phyloP scores from a whole-genome alignment of 257 asterid species.

The Nicotiana tomentosiformis region DNA sequence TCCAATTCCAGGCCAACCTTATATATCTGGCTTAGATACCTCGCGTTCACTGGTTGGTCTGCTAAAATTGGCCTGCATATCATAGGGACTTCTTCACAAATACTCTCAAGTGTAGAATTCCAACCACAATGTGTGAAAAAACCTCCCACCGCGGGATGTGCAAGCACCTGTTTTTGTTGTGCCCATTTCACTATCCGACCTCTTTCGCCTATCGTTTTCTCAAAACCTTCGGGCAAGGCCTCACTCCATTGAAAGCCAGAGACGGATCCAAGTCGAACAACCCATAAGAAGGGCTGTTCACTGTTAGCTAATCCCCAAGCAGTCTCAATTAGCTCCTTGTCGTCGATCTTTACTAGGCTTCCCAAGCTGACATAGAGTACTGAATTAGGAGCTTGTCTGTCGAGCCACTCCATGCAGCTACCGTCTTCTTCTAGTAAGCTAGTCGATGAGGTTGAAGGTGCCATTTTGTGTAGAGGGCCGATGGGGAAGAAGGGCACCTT shows the following conservation, averaged over 20 bases:
- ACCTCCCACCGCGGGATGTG: constrained; percentile 35
- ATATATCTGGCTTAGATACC: constrained; percentile 33
- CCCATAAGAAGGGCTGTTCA: constrained; percentile 43
- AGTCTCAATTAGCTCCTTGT: constrained; percentile 13
- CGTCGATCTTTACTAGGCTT: constrained; percentile 26
- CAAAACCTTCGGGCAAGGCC: constrained; percentile 1
- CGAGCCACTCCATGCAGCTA: constrained; percentile 37
- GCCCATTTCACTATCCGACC: constrained; percentile 44
- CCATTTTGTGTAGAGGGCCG: constrained; percentile 56
- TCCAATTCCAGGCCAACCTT: constrained; percentile 33
- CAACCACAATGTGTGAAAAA: constrained; percentile 47
- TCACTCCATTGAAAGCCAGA: background rate
- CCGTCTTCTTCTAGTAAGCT: constrained; percentile 31
- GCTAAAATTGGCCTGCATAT: constrained; percentile 31
- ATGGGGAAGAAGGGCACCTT: constrained; percentile 43
- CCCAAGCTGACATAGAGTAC: constrained; percentile 43
- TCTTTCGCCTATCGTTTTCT: constrained; percentile 10
- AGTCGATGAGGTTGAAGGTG: constrained; percentile 11
- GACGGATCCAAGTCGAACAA: constrained; percentile 23
- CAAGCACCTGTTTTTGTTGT: constrained; percentile 35
- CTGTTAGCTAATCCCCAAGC: constrained; percentile 47
- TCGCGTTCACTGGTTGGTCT: constrained; percentile 36
- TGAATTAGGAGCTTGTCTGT: constrained; percentile 26
- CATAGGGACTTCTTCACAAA: constrained; percentile 36
- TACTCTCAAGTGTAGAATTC: constrained; percentile 44